Base-by-base conservation (phyloP, 2,329 filamentous ascomycete genomes). In the Colletotrichum chrysophilum region DNA sequence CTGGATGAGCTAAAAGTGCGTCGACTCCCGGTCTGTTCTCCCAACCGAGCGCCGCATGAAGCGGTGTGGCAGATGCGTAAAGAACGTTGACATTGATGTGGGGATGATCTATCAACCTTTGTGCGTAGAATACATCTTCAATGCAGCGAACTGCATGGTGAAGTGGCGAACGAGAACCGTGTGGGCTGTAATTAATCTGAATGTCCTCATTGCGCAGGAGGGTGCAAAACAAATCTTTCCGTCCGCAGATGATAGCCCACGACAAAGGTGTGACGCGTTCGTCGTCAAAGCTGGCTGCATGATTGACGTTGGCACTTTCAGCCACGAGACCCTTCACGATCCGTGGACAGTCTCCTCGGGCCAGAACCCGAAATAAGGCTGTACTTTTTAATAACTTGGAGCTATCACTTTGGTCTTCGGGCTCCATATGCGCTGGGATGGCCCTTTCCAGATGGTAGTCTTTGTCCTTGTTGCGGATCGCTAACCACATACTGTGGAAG, bases 331-430 rank as follows among this genome's bases (percentile, higher is more conserved):
- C 38, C 0, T 43, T 43, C 0, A 43, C 38, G 0, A 43, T 43
- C 38, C 6, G 0, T 4, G 38, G 38, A 43, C 0, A 43, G 3
- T 43, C 38, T 43, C 38, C 38, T 43, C 9, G 38, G 0, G 9
- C 1, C 2, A 43, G 1, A 0, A 43, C 0, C 18, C 0, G 9
- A 6, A 43, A 43, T 0, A 43, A 8, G 6, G 38, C 38, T 43
- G 18, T 9, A 43, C 38, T 0, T n/a, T n/a, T 43, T 10, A 8
- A 10, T 3, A 2, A 3, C 0, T 5, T 5, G 16, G 16, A 43
- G 16, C 38, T n/a, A 2, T 1, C 10, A 2, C 2, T 3, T 43
- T 43, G 38, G 18, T 43, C 38, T n/a, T 43, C 36, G 9, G 2
- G 0, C 0, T 18, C 36, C 4, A 18, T 5, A 18, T 38, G 4